Evolutionary conservation across 345 rosid species (phyloP).

Genomic region (Carallia brachiata): DNA sequence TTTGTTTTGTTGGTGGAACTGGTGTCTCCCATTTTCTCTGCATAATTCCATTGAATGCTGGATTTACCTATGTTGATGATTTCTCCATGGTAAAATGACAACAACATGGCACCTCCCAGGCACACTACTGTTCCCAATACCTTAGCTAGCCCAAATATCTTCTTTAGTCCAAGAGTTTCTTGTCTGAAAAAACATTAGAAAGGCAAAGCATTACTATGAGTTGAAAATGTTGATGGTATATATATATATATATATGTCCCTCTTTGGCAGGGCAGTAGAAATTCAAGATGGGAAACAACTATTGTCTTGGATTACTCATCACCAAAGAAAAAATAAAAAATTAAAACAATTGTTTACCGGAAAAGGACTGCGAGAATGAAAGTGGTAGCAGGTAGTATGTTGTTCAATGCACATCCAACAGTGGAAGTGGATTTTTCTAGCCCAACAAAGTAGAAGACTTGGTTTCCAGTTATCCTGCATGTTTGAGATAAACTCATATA

Average conservation of each 20-base stretch:
- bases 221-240: no score
- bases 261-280: no score
- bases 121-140: constrained; percentile 67
- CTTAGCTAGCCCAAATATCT: constrained; percentile 67
- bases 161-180: constrained; percentile 65
- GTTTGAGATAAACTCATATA: neutral
- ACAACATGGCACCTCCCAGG: constrained; percentile 87
- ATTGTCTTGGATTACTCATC: no score
- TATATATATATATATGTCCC: no score
- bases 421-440: constrained; percentile 70
- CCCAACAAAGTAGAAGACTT: constrained; percentile 78
- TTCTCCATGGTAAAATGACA: constrained; percentile 82
- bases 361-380: constrained; percentile 72
- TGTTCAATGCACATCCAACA: constrained; percentile 71
- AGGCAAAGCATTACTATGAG: neutral
- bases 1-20: constrained; percentile 29
- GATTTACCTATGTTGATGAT: constrained; percentile 56
- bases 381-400: constrained; percentile 72
- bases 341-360: constrained; percentile 36
- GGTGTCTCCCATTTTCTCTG: constrained; percentile 29
- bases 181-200: constrained; percentile 42
- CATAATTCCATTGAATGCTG: constrained; percentile 73
- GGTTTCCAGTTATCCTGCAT: constrained; percentile 68
- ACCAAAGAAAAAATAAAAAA: neutral
- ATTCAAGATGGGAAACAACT: no score